Percentiles rank a stretch among this genome's conserved stretches.
Conservation (phyloP, 1,284 basidiomycete genomes). For the Malassezia cuniculi region DNA sequence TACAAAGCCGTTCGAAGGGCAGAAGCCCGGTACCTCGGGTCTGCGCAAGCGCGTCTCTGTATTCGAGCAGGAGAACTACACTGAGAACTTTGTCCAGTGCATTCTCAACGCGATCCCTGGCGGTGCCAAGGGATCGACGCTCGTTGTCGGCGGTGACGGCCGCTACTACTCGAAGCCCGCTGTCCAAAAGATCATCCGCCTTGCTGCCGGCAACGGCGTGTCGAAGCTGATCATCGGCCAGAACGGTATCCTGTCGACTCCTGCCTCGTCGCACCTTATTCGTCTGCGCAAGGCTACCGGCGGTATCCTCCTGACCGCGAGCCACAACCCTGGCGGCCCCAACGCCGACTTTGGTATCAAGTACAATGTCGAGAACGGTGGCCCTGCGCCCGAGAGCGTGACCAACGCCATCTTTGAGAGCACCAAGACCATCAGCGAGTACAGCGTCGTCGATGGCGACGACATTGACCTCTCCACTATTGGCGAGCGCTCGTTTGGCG, state of each 20-base stretch:
- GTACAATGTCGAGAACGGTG: constrained; percentile 93
- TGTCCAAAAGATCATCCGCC: constrained; percentile 76
- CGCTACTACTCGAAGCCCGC: constrained; percentile 83
- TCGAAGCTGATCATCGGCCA: constrained; percentile 48
- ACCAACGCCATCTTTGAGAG: constrained; percentile 86
- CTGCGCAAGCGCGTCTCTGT: constrained; percentile 44
- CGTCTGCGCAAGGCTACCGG: constrained; percentile 89
- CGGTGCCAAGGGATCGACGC: constrained; percentile 57
- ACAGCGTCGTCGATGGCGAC: constrained; percentile 70
- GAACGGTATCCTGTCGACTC: constrained; percentile 83
- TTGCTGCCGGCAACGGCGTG: constrained; percentile 67
- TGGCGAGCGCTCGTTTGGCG: constrained; percentile 58
- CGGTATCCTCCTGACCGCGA: constrained; percentile 92
- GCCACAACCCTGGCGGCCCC: constrained; percentile 94
- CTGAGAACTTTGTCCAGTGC: constrained; percentile 93
- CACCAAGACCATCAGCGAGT: constrained; percentile 71
- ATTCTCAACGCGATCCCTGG: constrained; percentile 81
- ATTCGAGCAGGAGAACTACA: constrained; percentile 64
- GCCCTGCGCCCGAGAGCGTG: constrained; percentile 85
- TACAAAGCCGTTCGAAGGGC: constrained; percentile 42
- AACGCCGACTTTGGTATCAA: constrained; percentile 98
- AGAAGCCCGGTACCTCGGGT: constrained; percentile 45
- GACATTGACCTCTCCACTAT: constrained; percentile 74
- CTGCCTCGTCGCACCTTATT: constrained; percentile 89
- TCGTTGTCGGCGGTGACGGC: constrained; percentile 94